Evolutionary conservation across 148 eudicot species (phyloP), one percentile per base, ranked within the genome.

Genomic region (Rhododendron griersonianum): DNA sequence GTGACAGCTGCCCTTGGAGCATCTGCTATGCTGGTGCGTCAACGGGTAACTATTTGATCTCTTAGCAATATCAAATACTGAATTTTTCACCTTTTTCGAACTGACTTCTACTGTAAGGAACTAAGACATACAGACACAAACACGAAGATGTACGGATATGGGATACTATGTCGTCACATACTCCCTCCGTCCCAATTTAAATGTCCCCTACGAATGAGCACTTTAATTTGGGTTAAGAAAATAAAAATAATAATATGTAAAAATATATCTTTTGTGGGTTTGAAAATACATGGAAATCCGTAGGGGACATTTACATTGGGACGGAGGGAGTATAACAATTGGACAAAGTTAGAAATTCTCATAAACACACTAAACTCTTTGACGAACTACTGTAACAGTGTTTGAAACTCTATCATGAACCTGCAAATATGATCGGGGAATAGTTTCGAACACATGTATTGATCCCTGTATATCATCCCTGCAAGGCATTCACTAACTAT

Each of bases 1-100:
- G 94, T 95, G 78, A 93, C 99, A 41, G 98, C 99, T 88, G 96
- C 99, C 80, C 85, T 97, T 61, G 99, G 99, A 35, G 98, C 99
- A 85, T 91, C 99, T 87, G 95, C 98, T 78, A 80, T 97, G 48
- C 82, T 95, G 65, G 88, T 85, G 84, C 89, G 87, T 85, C 92
- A 95, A 85, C 91, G 90, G 96, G 99, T 96, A 90, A 77, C 75
- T 48, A 0, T 51, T 30, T 33, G 63, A 47, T 80, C 15, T 83
- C 53, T 89, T 78, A 45, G 80, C 63, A 80, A 84, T 82, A 59
- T 78, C 8, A 48, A 16, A 19, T 45, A 23, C 63, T 67, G 28
- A 21, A 83, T 48, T 65, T 45, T 1, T 55, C 19, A 71, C 39
- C 41, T 30, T 30, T n/a, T 71, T 35, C 39, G 6, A 74, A 73